Percentiles rank a stretch among this genome's conserved stretches.
Evolutionary conservation across 176 grass and related monocot genomes (phyloP).

Genomic region (Oryza meyeriana): DNA sequence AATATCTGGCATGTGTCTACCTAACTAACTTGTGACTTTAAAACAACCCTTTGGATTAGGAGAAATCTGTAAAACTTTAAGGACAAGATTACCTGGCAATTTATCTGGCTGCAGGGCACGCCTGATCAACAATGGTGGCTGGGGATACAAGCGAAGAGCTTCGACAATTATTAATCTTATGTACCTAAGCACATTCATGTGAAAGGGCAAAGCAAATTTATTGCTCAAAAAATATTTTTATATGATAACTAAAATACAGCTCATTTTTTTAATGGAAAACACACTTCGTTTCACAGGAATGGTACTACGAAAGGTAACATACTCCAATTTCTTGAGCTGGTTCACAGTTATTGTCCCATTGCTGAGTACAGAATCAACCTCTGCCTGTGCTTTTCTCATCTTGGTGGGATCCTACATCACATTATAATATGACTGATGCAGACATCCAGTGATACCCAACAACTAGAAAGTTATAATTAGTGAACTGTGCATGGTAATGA

Average conservation of each 20-base stretch:
- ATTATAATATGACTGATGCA: not conserved
- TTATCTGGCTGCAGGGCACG: conserved; percentile 83
- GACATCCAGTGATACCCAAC: not conserved
- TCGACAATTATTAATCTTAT: conserved; percentile 86
- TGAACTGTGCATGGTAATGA: not conserved
- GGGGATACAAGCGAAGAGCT: conserved; percentile 88
- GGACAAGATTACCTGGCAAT: conserved; percentile 65
- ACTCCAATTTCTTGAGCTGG: conserved; percentile 72
- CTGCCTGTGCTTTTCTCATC: conserved; percentile 93
- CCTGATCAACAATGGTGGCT: conserved; percentile 91
- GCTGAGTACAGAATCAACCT: conserved; percentile 77
- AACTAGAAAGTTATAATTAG: not conserved
- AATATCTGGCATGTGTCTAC: not conserved
- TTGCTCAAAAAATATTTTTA: not conserved
- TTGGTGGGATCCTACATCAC: conserved; percentile 72
- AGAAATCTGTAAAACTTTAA: conserved; percentile 12
- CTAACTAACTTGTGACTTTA: not conserved
- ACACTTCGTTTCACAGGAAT: conserved; percentile 21
- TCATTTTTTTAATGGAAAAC: not conserved
- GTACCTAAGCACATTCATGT: conserved; percentile 59
- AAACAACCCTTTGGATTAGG: not conserved
- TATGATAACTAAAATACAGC: not conserved
- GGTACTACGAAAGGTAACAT: conserved; percentile 37
- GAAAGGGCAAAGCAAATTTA: not conserved
- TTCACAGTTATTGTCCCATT: conserved; percentile 56